phyloP scores from a whole-genome alignment of 208 protist genomes.

The Wallacemonas sp. region DNA sequence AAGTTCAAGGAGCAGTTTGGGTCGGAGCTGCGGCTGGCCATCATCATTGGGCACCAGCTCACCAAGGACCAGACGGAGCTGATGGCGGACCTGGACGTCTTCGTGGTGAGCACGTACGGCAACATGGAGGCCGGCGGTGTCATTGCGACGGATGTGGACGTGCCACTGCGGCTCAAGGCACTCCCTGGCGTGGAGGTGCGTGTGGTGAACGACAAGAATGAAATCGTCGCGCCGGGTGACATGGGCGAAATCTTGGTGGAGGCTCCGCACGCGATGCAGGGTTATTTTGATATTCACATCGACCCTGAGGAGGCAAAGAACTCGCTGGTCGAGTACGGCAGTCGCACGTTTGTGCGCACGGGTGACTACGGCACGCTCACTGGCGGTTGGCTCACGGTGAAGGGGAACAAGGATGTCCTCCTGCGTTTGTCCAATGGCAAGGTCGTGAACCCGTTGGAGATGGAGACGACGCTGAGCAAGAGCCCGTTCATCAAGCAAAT shows the following conservation, averaged over 20 bases:
- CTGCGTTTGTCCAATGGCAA: conserved; percentile 83
- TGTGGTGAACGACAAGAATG: conserved; percentile 90
- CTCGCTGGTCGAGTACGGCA: conserved; percentile 86
- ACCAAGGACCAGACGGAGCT: conserved; percentile 87
- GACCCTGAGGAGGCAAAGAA: conserved; percentile 87
- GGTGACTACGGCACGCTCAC: conserved; percentile 88
- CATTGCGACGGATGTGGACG: conserved; percentile 88
- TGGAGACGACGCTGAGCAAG: conserved; percentile 77
- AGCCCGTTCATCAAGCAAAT: conserved; percentile 88
- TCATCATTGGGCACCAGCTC: conserved; percentile 83
- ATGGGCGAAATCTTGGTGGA: conserved; percentile 88
- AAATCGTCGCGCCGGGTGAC: conserved; percentile 87
- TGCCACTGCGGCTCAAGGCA: conserved; percentile 86
- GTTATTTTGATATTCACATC: conserved; percentile 91
- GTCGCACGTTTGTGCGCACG: conserved; percentile 88
- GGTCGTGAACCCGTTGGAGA: conserved; percentile 77
- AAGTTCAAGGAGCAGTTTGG: conserved; percentile 92
- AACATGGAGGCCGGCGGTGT: conserved; percentile 88
- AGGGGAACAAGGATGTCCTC: conserved; percentile 84
- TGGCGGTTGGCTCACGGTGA: conserved; percentile 85
- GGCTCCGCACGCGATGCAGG: conserved; percentile 88
- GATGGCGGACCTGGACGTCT: conserved; percentile 89
- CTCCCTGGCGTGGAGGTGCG: conserved; percentile 89
- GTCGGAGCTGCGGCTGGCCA: conserved; percentile 76
- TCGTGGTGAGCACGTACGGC: conserved; percentile 89